These are phyloP conservation scores for Ceratocystis diversiconidia DNA, from an alignment of 2,329 filamentous ascomycete species.

Conservation along the genomic window DNA sequence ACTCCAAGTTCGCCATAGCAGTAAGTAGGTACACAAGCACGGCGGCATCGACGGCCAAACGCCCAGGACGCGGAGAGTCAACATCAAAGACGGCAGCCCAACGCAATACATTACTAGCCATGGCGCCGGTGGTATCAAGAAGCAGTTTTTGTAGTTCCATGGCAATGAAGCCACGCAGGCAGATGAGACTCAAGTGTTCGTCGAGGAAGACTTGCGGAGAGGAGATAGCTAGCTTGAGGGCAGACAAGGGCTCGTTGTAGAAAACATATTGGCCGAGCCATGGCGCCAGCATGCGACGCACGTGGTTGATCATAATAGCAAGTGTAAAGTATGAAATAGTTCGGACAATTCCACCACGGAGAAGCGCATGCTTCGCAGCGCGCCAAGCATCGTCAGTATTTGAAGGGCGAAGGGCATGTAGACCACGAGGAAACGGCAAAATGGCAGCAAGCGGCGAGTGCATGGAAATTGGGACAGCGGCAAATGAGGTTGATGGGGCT, in stretches of 20 bases:
- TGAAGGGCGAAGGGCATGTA: conserved; percentile 10
- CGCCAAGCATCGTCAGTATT: conserved; percentile 17
- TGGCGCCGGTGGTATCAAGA: conserved; percentile 12
- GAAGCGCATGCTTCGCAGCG: conserved; percentile 19
- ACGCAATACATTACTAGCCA: conserved; percentile 16
- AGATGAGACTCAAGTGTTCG: conserved; percentile 20
- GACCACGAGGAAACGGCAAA: conserved; percentile 9
- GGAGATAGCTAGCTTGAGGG: conserved; percentile 26
- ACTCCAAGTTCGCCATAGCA: conserved; percentile 17
- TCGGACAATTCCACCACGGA: conserved; percentile 22
- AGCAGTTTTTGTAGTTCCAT: conserved; percentile 20
- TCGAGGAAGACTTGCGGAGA: conserved; percentile 27
- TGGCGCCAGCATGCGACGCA: conserved; percentile 25
- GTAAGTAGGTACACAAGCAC: conserved; percentile 16
- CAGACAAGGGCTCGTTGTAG: conserved; percentile 24
- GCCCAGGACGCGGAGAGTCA: conserved; percentile 15
- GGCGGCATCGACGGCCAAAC: conserved; percentile 12
- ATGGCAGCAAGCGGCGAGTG: conserved; percentile 13
- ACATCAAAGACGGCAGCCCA: conserved; percentile 17
- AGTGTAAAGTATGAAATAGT: conserved; percentile 23
- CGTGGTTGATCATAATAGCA: conserved; percentile 29
- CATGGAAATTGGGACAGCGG: conserved; percentile 12
- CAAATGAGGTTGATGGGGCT: conserved; percentile 12
- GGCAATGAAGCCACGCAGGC: conserved; percentile 11
- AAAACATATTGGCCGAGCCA: conserved; percentile 23